phyloP scores from a whole-genome alignment of 2,329 filamentous ascomycete species.

The Epichloe elymi region DNA sequence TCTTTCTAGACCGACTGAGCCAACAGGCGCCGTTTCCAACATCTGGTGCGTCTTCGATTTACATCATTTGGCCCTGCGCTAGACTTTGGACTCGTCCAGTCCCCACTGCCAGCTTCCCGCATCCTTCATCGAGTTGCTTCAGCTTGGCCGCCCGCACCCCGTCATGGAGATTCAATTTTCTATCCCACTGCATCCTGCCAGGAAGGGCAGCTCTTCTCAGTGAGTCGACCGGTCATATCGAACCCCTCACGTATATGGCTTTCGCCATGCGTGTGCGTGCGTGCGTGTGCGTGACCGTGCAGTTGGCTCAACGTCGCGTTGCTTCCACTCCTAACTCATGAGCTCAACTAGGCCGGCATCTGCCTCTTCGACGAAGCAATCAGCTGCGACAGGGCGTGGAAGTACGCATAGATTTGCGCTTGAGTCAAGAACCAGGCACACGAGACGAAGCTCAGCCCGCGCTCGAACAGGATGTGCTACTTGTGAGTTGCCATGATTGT shows the following conservation, averaged over 20 bases:
- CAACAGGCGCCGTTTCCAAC: not conserved
- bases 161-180: conserved; percentile 27
- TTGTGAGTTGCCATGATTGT: conserved; percentile 17
- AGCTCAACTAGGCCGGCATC: not conserved
- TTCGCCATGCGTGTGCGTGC: not conserved
- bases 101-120: too few species aligned
- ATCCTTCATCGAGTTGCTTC: not conserved
- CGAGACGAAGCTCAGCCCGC: conserved; percentile 24
- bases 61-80: not conserved
- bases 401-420: conserved; percentile 25
- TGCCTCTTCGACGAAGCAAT: not conserved
- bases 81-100: too few species aligned
- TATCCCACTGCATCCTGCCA: conserved; percentile 15
- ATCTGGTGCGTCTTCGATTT: not conserved
- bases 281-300: too few species aligned
- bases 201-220: conserved; percentile 10
- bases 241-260: not conserved
- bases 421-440: conserved; percentile 23
- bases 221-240: conserved; percentile 10
- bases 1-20: too few species aligned
- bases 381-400: conserved; percentile 10
- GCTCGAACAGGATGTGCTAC: conserved; percentile 25
- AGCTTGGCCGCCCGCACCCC: not conserved
- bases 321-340: not conserved
- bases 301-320: not conserved